Conservation (phyloP, 2,329 filamentous ascomycete genomes). For the Beauveria sp. region DNA sequence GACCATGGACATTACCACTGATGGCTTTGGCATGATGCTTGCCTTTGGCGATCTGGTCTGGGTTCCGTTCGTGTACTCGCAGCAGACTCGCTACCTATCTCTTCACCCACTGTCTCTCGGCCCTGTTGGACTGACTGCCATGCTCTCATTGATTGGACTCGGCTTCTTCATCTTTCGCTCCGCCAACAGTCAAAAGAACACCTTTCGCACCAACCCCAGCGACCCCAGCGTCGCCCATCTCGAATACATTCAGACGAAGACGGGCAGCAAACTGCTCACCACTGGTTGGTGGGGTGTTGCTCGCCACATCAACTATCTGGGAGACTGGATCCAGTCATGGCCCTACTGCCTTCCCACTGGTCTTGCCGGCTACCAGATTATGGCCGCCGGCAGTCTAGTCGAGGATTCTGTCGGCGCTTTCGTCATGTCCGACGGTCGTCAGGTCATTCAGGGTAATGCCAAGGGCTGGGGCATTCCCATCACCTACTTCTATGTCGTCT, state of each 20-base stretch:
- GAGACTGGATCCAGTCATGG: slow-evolving; percentile 93
- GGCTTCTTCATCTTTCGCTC: slow-evolving; percentile 91
- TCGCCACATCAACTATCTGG: slow-evolving; percentile 91
- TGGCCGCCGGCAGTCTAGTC: slow-evolving; percentile 43
- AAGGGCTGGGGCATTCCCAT: slow-evolving; percentile 79
- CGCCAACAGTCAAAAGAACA: slow-evolving; percentile 93
- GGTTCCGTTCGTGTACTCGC: slow-evolving; percentile 83
- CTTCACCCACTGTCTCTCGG: slow-evolving; percentile 77
- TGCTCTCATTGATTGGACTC: slow-evolving; percentile 57
- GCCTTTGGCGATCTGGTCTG: slow-evolving; percentile 87
- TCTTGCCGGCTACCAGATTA: slow-evolving; percentile 71
- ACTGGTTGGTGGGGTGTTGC: slow-evolving; percentile 92
- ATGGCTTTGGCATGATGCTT: slow-evolving; percentile 94
- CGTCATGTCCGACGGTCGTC: slow-evolving; percentile 51
- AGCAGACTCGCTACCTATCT: slow-evolving; percentile 78
- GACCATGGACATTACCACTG: slow-evolving; percentile 88
- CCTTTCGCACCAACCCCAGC: slow-evolving; percentile 78
- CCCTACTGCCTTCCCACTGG: slow-evolving; percentile 83
- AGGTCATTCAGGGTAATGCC: slow-evolving; percentile 63
- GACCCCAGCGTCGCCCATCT: slow-evolving; percentile 74
- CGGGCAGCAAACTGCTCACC: slow-evolving; percentile 71
- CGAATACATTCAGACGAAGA: slow-evolving; percentile 76
- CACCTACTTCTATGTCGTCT: slow-evolving; percentile 91
- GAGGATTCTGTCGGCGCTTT: slow-evolving; percentile 46
- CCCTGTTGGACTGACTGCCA: slow-evolving; percentile 52